Conservation (phyloP, 164 flowering plant genomes). For the Berberis vulgaris region DNA sequence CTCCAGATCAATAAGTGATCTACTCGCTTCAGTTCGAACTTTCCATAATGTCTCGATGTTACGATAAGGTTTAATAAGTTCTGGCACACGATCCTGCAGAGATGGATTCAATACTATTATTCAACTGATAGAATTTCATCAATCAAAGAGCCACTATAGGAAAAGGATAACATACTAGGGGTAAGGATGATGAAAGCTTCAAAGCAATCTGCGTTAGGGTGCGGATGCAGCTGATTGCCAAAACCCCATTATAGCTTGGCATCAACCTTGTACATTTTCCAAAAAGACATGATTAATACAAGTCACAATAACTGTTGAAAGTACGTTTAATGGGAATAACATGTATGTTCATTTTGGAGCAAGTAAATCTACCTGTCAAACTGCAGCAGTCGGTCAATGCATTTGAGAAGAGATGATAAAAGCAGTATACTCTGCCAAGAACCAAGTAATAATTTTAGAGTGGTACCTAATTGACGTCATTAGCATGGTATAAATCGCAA, state of each 20-base stretch:
- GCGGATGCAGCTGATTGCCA: constrained; percentile 85
- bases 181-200: constrained; percentile 61
- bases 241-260: constrained; percentile 93
- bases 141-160: neutral
- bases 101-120: neutral
- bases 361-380: constrained; percentile 71
- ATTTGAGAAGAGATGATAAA: constrained; percentile 81
- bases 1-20: constrained; percentile 85
- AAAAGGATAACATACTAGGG: constrained; percentile 39
- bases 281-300: neutral
- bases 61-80: constrained; percentile 67
- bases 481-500: too few species aligned
- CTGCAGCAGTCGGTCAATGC: constrained; percentile 82
- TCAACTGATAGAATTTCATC: neutral
- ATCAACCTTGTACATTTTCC: constrained; percentile 47
- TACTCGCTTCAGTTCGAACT: constrained; percentile 79
- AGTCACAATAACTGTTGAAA: constrained; percentile 1
- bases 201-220: constrained; percentile 70
- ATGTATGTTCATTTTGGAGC: neutral
- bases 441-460: too few species aligned
- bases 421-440: constrained; percentile 51
- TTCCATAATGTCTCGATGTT: constrained; percentile 50
- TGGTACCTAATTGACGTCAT: too few species aligned
- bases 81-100: constrained; percentile 57
- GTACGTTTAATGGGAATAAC: neutral